A percentile compares a stretch with the other conserved stretches of the same genome.
Evolutionary conservation across 2,329 filamentous ascomycete species (phyloP).

Genomic region (Cryoendolithus antarcticus): DNA sequence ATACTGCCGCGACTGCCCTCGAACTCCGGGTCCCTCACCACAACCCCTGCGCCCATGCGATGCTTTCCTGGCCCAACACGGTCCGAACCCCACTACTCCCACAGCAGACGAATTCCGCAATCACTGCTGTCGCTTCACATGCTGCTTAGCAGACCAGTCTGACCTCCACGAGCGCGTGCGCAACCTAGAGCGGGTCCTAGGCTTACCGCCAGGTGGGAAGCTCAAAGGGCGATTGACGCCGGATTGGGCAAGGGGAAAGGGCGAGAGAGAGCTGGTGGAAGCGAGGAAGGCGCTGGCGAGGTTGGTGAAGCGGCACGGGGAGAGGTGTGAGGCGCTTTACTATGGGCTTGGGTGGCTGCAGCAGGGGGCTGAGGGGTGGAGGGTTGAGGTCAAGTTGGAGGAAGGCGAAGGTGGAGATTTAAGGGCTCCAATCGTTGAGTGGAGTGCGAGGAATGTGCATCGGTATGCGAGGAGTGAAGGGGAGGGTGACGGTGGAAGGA

Average conservation of each 20-base stretch:
- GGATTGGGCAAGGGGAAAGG: background rate
- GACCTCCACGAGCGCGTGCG: background rate
- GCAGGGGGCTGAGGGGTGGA: constrained; percentile 1
- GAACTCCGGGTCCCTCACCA: constrained; percentile 1
- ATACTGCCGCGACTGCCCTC: constrained; percentile 5
- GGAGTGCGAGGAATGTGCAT: too few relatives aligned
- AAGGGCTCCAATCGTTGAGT: too few relatives aligned
- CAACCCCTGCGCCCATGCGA: constrained; percentile 1
- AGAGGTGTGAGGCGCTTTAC: constrained; percentile 5
- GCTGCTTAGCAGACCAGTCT: constrained; percentile 1
- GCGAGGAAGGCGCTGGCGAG: constrained; percentile 1
- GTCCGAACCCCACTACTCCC: background rate
- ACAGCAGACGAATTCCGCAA: constrained; percentile 5
- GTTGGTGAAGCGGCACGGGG: constrained; percentile 3
- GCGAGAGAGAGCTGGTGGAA: background rate
- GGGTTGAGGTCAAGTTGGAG: too few relatives aligned
- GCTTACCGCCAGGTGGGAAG: too few relatives aligned
- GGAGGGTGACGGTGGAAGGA: too few relatives aligned
- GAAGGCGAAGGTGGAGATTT: too few relatives aligned
- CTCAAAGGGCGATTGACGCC: too few relatives aligned
- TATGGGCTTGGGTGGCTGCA: constrained; percentile 4
- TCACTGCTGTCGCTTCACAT: constrained; percentile 4
- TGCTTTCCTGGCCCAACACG: constrained; percentile 2
- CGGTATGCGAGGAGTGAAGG: too few relatives aligned
- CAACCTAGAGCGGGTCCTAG: background rate